Evolutionary conservation across 78 protist genomes (phyloP), one percentile per base, ranked within the genome.

Genomic region (Chrysochromulina tobinii): DNA sequence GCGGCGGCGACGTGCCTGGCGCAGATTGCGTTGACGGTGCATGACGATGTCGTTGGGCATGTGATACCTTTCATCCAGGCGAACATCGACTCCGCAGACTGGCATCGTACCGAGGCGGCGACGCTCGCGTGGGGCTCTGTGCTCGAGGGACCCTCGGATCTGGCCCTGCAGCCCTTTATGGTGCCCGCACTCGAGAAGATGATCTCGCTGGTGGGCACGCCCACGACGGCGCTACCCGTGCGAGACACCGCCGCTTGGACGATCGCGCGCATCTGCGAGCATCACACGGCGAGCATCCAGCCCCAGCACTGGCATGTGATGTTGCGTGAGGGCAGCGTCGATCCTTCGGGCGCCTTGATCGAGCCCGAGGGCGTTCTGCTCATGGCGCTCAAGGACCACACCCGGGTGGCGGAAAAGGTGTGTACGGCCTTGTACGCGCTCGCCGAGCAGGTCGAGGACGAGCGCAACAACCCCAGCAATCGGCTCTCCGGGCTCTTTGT

Each of bases 211-310:
- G 69, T 97, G 94, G 57, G 67, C 50, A 95, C 95, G 68, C 18
- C 25, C 51, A 6, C 59, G 23, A 83, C 48, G 2, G 87, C 77
- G 58, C 38, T 38, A 38, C 38, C 38, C 38, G 98, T 98, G 9
- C 27, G 54, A n/a, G 98, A 98, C 67, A 94, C 98, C 0, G 92
- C 98, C 0, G 96, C 96, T 3, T 98, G 98, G 97, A 90, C 97
- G 27, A 50, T 98, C 79, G 98, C 97, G 38, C 92, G 94, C 64
- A 77, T 97, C 57, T 95, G 95, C 94, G 90, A 91, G 87, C 86
- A 61, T 81, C 90, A 48, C 68, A 88, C 61, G 81, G 58, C 2
- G 17, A 0, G 48, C 48, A n/a, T 91, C 58, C 25, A 57, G 21
- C 15, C 18, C 8, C 50, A 57, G 51, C 57, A 53, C 18, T 59